phyloP scores from a whole-genome alignment of 352 stramenopile genomes.

The Phytophthora cactorum region DNA sequence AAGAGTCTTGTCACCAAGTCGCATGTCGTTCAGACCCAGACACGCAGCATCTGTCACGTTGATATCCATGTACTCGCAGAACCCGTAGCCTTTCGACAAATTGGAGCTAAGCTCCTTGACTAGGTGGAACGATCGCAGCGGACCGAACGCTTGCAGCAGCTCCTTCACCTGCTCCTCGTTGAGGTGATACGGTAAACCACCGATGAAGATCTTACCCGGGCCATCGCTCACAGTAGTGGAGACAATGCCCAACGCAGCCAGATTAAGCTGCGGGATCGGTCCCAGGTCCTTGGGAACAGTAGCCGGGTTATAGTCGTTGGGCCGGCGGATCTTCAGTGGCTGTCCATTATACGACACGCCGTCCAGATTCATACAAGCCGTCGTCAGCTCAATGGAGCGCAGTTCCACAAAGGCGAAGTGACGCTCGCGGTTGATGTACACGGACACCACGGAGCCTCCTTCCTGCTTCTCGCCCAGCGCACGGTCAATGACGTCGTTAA shows the following conservation, averaged over 20 bases:
- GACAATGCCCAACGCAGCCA: slow-evolving; percentile 94
- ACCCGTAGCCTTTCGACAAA: slow-evolving; percentile 97
- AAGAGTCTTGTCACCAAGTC: slow-evolving; percentile 91
- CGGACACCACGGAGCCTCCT: slow-evolving; percentile 78
- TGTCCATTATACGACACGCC: slow-evolving; percentile 94
- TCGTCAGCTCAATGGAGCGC: slow-evolving; percentile 96
- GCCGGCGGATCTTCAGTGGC: slow-evolving; percentile 96
- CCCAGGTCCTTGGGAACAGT: slow-evolving; percentile 88
- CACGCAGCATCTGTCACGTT: slow-evolving; percentile 92
- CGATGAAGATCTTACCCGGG: slow-evolving; percentile 99
- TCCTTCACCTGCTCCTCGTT: slow-evolving; percentile 95
- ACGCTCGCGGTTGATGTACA: slow-evolving; percentile 97
- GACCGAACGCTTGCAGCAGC: slow-evolving; percentile 95
- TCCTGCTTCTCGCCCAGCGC: slow-evolving; percentile 79
- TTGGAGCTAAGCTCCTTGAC: slow-evolving; percentile 94
- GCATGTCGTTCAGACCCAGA: slow-evolving; percentile 96
- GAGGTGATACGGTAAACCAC: slow-evolving; percentile 97
- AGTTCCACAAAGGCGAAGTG: slow-evolving; percentile 99
- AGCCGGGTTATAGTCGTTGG: slow-evolving; percentile 97
- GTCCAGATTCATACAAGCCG: slow-evolving; percentile 96
- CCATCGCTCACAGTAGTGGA: slow-evolving; percentile 95
- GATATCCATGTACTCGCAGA: slow-evolving; percentile 97
- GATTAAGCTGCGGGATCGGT: slow-evolving; percentile 89
- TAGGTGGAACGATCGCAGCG: slow-evolving; percentile 96
- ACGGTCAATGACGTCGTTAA: slow-evolving; percentile 93